These are phyloP conservation scores for Rosellinia necatrix DNA, from an alignment of 2,329 filamentous ascomycete genomes.

Conservation along the genomic window DNA sequence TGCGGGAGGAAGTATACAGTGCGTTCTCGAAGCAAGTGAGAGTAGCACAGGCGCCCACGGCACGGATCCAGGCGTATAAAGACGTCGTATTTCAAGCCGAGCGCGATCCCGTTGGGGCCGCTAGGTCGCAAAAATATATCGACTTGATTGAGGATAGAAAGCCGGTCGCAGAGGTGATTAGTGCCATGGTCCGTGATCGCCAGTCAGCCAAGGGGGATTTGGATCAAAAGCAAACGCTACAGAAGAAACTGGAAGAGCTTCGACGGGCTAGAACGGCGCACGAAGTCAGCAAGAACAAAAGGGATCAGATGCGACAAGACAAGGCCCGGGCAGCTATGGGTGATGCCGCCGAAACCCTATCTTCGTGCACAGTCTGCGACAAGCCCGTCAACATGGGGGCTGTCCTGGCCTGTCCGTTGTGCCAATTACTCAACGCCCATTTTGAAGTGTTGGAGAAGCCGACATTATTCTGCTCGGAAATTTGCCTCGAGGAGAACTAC, in stretches of 20 bases:
- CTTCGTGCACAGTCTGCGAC: conserved; percentile 48
- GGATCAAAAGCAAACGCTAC: conserved; percentile 45
- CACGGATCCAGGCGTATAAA: conserved; percentile 47
- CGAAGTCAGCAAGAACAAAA: conserved; percentile 39
- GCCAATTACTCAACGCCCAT: conserved; percentile 47
- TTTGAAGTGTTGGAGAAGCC: conserved; percentile 44
- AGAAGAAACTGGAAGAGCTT: conserved; percentile 51
- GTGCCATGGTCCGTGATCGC: conserved; percentile 41
- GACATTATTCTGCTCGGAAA: conserved; percentile 52
- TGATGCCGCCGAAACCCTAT: conserved; percentile 42
- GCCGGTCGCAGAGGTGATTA: conserved; percentile 39
- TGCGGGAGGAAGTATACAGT: conserved; percentile 38
- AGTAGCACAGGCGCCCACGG: conserved; percentile 39
- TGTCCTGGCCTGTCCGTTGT: conserved; percentile 51
- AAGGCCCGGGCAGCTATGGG: conserved; percentile 44
- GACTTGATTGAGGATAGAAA: conserved; percentile 43
- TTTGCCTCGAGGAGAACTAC: conserved; percentile 47
- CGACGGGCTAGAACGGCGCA: conserved; percentile 52
- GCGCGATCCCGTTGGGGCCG: conserved; percentile 39
- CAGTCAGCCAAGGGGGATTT: conserved; percentile 36
- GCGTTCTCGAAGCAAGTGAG: conserved; percentile 41
- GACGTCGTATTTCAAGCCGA: conserved; percentile 48
- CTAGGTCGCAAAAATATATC: conserved; percentile 45
- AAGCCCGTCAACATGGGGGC: conserved; percentile 42
- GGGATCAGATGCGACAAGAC: conserved; percentile 46